Evolutionary conservation across 2,329 filamentous ascomycete genomes (phyloP), one percentile per base, ranked within the genome.

Genomic region (Exophiala viscosa): DNA sequence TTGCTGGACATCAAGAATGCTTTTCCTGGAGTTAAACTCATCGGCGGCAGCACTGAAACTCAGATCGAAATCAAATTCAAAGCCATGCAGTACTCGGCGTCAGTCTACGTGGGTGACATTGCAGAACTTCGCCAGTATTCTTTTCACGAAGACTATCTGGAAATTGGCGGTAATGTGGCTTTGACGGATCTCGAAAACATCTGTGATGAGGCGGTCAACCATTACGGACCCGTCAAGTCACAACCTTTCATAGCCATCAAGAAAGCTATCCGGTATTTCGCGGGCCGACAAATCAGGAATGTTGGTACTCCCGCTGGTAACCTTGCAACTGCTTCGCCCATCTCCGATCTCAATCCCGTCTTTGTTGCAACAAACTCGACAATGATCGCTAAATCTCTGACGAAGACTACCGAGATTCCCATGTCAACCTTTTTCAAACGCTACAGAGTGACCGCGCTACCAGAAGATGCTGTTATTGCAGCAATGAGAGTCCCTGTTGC

Each of bases 41-140:
- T 99, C 56, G 92, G 90, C 45, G 93, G 93, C 56, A 96, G 90
- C 67, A 95, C 91, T 2, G 93, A 99, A 70, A 97, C 92, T 0
- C 93, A 97, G 70, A 97, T 99, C 55, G 93, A 99, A 72, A 88
- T 95, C 73, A 96, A 96, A 71, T 97, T 99, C 80, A 97, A 97
- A 74, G 90, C 86, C 1, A 82, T 96, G 76, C 82, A 90, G 63
- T 97, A 97, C 67, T 86, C 86, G 3, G 84, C 88, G 1, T 96
- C 91, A 0, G 88, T 99, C 0, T 97, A 87, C 61, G 88, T 97
- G 8, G 91, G 92, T 9, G 93, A 99, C 64, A 96, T 99, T 53
- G 76, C 88, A 1, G 93, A 97, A 70, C 74, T 99, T 52, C 80
- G 90, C 10, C 86, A 91, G 60, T 97, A 89, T 66, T 78, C 76